phyloP scores from a whole-genome alignment of 2,329 filamentous ascomycete species.

The Ceratocystis diversiconidia region DNA sequence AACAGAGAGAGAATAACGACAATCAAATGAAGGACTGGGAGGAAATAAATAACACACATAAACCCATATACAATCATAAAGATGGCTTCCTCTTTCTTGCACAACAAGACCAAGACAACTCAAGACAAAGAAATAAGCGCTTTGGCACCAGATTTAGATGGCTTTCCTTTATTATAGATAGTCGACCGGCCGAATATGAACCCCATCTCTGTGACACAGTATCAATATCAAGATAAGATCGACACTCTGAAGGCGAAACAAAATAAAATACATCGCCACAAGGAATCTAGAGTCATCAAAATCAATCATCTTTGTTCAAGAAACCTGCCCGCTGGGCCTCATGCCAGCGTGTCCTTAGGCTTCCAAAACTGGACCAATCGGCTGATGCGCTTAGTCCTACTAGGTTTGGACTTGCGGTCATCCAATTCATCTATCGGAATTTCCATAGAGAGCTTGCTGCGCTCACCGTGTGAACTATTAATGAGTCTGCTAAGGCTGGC shows the following conservation, averaged over 20 bases:
- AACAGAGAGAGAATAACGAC: constrained; percentile 1
- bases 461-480: constrained; percentile 58
- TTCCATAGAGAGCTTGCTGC: constrained; percentile 60
- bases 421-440: constrained; percentile 42
- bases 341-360: constrained; percentile 28
- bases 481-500: constrained; percentile 65
- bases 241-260: neutral
- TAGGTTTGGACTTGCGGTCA: constrained; percentile 43
- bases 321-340: constrained; percentile 1
- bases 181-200: neutral
- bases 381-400: constrained; percentile 56
- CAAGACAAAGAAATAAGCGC: constrained; percentile 7
- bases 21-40: neutral
- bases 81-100: constrained; percentile 14
- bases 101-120: constrained; percentile 2
- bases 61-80: constrained; percentile 18
- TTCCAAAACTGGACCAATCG: constrained; percentile 73
- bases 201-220: no score
- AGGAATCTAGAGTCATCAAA: neutral
- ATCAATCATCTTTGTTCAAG: neutral
- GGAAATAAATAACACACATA: constrained; percentile 16
- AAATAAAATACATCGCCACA: neutral
- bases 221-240: no score
- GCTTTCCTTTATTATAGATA: neutral
- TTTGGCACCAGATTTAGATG: neutral